Evolutionary conservation across 345 rosid species (phyloP).

Genomic region (Theobroma cacao): DNA sequence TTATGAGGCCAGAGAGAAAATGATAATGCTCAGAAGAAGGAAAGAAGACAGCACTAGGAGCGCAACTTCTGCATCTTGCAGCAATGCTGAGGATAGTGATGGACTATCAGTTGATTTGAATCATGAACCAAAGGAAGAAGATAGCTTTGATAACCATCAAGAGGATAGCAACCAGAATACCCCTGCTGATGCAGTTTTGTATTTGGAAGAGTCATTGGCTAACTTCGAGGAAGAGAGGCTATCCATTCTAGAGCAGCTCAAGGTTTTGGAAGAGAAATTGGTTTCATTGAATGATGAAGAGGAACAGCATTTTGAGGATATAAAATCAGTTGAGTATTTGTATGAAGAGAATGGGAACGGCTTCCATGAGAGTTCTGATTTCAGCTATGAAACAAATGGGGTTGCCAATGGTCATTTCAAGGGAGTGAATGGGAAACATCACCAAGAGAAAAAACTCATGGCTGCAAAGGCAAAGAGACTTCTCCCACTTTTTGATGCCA

Average conservation of each 20-base stretch:
- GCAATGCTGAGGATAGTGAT: conserved; percentile 66
- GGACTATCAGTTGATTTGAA: conserved; percentile 52
- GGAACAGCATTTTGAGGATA: conserved; percentile 47
- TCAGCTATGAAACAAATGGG: conserved; percentile 39
- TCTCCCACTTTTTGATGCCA: conserved; percentile 85
- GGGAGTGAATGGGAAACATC: conserved; percentile 56
- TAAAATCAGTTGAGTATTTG: conserved; percentile 33
- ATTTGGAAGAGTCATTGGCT: conserved; percentile 73
- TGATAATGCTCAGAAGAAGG: conserved; percentile 47
- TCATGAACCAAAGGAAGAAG: conserved; percentile 46
- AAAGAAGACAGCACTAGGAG: conserved; percentile 36
- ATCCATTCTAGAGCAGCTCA: conserved; percentile 83
- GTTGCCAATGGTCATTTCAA: conserved; percentile 48
- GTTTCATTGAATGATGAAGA: conserved; percentile 52
- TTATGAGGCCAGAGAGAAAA: conserved; percentile 64
- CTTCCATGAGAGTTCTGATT: conserved; percentile 23
- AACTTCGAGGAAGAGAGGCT: conserved; percentile 83
- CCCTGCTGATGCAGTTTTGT: conserved; percentile 65
- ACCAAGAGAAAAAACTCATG: conserved; percentile 25
- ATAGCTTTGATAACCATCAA: conserved; percentile 25
- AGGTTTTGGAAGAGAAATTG: conserved; percentile 84
- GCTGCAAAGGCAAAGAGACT: conserved; percentile 74
- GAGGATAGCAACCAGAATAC: conserved; percentile 45
- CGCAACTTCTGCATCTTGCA: conserved; percentile 54
- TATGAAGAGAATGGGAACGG: conserved; percentile 46